A percentile compares a stretch with the other conserved stretches of the same genome.
Evolutionary conservation across 345 rosid genomes (phyloP).

Genomic region (Rhizophora apiculata): DNA sequence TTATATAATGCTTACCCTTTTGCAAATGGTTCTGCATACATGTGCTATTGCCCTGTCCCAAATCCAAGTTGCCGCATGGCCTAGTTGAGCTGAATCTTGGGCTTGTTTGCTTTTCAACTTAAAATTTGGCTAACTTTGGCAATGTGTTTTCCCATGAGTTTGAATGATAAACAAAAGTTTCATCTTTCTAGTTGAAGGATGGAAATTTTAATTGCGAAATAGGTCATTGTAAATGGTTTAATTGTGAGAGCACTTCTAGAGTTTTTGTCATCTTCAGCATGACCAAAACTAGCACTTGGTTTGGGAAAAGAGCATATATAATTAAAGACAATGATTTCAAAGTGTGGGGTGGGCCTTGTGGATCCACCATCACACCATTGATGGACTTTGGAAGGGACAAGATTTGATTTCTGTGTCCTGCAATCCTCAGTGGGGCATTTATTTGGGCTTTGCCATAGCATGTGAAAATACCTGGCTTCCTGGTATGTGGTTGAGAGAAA

Average conservation of each 20-base stretch:
- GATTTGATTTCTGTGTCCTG: neutral
- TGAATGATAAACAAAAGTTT: too few relatives aligned
- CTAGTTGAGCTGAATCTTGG: neutral
- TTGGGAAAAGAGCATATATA: neutral
- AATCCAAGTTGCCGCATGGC: neutral
- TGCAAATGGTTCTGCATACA: too few relatives aligned
- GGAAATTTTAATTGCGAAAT: too few relatives aligned
- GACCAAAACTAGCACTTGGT: neutral
- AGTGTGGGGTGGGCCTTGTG: neutral
- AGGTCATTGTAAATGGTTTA: too few relatives aligned
- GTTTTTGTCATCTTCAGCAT: too few relatives aligned
- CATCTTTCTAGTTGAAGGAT: too few relatives aligned
- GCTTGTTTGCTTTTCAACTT: neutral
- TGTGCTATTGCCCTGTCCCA: neutral
- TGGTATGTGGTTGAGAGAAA: too few relatives aligned
- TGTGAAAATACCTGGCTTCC: neutral
- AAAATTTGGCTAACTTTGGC: neutral
- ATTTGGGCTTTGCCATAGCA: neutral
- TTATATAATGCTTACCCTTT: too few relatives aligned
- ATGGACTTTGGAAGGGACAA: too few relatives aligned
- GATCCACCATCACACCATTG: neutral
- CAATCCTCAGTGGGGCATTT: neutral
- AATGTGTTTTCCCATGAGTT: neutral
- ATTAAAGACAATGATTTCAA: neutral
- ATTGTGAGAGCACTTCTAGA: too few relatives aligned